These are phyloP conservation scores for Mediolabrus comicus DNA, from an alignment of 108 stramenopile genomes.

Conservation along the genomic window DNA sequence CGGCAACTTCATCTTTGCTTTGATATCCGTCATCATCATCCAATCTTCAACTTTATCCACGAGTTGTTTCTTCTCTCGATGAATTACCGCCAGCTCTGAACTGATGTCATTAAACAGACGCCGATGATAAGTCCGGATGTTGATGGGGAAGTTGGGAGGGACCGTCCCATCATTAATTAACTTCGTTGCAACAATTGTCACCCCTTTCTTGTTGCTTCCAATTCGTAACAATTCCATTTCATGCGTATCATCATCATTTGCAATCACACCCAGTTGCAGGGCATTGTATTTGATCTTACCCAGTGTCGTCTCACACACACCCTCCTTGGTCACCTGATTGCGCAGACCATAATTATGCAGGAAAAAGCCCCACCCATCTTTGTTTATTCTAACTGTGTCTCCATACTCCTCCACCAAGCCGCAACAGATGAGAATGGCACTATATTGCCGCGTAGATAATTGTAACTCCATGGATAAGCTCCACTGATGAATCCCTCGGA, in stretches of 20 bases:
- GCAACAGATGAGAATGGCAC: no score
- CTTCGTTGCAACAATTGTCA: background rate
- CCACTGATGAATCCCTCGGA: no score
- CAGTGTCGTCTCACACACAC: background rate
- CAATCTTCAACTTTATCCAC: background rate
- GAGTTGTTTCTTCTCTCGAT: background rate
- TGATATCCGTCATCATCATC: background rate
- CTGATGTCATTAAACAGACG: background rate
- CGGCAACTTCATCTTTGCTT: background rate
- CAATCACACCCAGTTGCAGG: no score
- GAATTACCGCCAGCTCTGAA: background rate
- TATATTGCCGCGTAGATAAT: no score
- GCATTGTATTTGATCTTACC: background rate
- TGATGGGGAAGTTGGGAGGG: background rate
- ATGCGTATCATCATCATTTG: background rate
- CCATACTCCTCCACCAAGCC: no score
- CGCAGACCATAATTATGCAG: background rate
- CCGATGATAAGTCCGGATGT: background rate
- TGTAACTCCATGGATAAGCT: no score
- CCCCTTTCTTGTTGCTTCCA: background rate
- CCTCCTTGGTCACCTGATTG: background rate
- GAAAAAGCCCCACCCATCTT: background rate
- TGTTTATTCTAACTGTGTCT: no score
- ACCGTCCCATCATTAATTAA: background rate
- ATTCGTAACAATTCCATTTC: background rate